Evolutionary conservation across 768 basidiomycete species (phyloP).

Genomic region (Amanita phalloides): DNA sequence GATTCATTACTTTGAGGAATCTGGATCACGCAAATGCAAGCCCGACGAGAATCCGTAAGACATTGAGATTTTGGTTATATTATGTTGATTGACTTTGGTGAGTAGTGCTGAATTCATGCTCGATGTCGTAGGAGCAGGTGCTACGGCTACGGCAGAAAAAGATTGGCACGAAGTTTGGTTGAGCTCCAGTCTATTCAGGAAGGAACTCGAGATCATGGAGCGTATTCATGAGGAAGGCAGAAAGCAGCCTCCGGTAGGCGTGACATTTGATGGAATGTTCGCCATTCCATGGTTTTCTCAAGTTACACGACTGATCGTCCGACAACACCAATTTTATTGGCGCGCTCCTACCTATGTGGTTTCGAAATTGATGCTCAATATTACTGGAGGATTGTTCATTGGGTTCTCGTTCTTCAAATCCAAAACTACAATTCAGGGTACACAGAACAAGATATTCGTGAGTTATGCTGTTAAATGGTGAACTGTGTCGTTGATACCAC

Average conservation of each 20-base stretch:
- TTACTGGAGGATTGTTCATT: slow-evolving; percentile 43
- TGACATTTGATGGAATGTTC: slow-evolving; percentile 30
- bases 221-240: slow-evolving; percentile 42
- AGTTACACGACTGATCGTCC: slow-evolving; percentile 25
- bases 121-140: slow-evolving; percentile 66
- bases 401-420: slow-evolving; percentile 58
- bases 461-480: slow-evolving; percentile 11
- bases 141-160: slow-evolving; percentile 35
- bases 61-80: not conserved
- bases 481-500: not conserved
- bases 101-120: slow-evolving; percentile 52
- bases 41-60: slow-evolving; percentile 62
- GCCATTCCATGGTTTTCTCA: slow-evolving; percentile 48
- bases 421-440: slow-evolving; percentile 40
- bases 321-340: slow-evolving; percentile 39
- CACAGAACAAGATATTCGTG: slow-evolving; percentile 59
- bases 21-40: slow-evolving; percentile 54
- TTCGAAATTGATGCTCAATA: slow-evolving; percentile 47
- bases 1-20: slow-evolving; percentile 67
- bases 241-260: slow-evolving; percentile 25
- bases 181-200: slow-evolving; percentile 24
- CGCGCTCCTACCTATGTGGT: slow-evolving; percentile 51
- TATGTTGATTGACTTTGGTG: not conserved
- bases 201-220: slow-evolving; percentile 27
- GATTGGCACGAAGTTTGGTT: slow-evolving; percentile 51